These are phyloP conservation scores for Aspergillus glaucus DNA, from an alignment of 2,329 filamentous ascomycete species.

Conservation along the genomic window DNA sequence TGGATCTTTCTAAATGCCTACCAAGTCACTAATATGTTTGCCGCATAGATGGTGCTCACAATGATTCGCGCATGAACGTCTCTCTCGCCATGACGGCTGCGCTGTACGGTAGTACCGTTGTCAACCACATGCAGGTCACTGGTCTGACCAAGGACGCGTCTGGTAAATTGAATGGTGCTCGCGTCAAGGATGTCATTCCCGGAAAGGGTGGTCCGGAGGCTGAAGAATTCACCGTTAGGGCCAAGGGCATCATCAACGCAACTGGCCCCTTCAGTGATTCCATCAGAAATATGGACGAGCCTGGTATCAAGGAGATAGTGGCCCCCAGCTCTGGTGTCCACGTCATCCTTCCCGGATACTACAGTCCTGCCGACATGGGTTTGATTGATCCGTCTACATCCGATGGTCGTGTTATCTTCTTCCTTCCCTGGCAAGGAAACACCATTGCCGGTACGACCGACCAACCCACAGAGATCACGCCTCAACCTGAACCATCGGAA, in stretches of 20 bases:
- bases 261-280: constrained; percentile 83
- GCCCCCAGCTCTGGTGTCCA: constrained; percentile 81
- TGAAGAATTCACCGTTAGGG: constrained; percentile 64
- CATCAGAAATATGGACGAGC: constrained; percentile 79
- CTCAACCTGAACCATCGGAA: constrained; percentile 71
- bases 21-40: neutral
- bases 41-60: constrained; percentile 69
- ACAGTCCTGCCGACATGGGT: constrained; percentile 78
- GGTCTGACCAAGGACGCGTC: constrained; percentile 65
- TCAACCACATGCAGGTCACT: constrained; percentile 79
- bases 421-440: constrained; percentile 88
- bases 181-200: constrained; percentile 63
- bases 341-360: constrained; percentile 80
- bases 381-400: constrained; percentile 81
- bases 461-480: constrained; percentile 63
- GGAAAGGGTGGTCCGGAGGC: constrained; percentile 57
- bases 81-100: constrained; percentile 82
- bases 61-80: constrained; percentile 88
- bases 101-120: constrained; percentile 74
- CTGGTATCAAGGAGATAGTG: constrained; percentile 66
- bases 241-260: constrained; percentile 79
- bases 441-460: constrained; percentile 88
- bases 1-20: neutral
- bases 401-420: constrained; percentile 86
- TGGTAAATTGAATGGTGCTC: constrained; percentile 68